Percentiles rank a stretch among this genome's conserved stretches.
Evolutionary conservation across 495 filamentous ascomycete genomes (phyloP).

Genomic region (Daldinia grandis): DNA sequence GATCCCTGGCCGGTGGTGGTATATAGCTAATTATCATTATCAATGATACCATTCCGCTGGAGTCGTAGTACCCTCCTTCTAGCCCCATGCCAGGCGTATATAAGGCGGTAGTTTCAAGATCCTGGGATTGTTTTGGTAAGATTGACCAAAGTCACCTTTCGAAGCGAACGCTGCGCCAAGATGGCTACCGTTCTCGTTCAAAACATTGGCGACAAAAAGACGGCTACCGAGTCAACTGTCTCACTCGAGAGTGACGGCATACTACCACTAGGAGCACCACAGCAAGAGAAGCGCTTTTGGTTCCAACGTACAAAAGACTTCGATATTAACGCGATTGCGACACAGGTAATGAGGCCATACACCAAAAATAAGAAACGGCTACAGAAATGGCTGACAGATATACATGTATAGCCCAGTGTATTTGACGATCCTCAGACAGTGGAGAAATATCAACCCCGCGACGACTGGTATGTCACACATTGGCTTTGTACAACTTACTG

Average conservation of each 20-base stretch:
- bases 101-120: constrained; percentile 7
- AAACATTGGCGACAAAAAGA: constrained; percentile 23
- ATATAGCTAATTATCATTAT: constrained; percentile 24
- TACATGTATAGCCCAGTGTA: constrained; percentile 43
- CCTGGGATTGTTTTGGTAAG: neutral
- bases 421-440: constrained; percentile 57
- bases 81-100: constrained; percentile 6
- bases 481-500: neutral
- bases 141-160: neutral
- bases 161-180: neutral
- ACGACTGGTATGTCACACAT: constrained; percentile 53
- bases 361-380: neutral
- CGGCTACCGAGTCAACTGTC: constrained; percentile 28
- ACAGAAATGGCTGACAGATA: neutral
- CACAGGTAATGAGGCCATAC: constrained; percentile 47
- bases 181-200: constrained; percentile 33
- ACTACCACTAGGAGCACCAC: constrained; percentile 50
- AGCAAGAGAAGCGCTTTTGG: constrained; percentile 55
- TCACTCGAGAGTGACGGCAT: constrained; percentile 32
- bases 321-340: constrained; percentile 65
- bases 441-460: constrained; percentile 59
- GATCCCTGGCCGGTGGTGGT: neutral
- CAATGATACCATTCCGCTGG: constrained; percentile 33
- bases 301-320: constrained; percentile 52
- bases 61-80: neutral